Evolutionary conservation across 2,329 filamentous ascomycete species (phyloP).

Genomic region (Microsporum canis): DNA sequence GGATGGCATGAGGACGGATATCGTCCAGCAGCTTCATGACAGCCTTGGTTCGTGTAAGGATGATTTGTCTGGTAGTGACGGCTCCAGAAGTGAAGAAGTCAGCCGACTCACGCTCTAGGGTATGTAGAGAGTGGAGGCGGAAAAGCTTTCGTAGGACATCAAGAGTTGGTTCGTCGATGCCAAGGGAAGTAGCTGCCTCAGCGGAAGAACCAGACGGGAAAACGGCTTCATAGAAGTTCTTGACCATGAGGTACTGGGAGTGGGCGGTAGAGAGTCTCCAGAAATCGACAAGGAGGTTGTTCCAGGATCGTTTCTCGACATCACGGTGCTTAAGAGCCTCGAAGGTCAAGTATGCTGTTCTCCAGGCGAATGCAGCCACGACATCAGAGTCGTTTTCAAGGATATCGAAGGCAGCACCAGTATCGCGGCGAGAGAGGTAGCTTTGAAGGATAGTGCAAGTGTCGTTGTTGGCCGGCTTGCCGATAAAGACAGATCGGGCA

Average conservation of each 20-base stretch:
- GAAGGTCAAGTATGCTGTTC: slow-evolving; percentile 61
- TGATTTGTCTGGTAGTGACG: slow-evolving; percentile 60
- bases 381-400: slow-evolving; percentile 59
- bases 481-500: slow-evolving; percentile 56
- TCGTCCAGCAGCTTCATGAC: slow-evolving; percentile 61
- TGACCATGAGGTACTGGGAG: slow-evolving; percentile 66
- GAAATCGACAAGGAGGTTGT: slow-evolving; percentile 65
- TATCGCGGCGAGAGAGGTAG: slow-evolving; percentile 55
- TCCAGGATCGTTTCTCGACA: slow-evolving; percentile 65
- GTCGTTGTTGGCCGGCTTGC: slow-evolving; percentile 54
- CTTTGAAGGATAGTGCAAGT: slow-evolving; percentile 54
- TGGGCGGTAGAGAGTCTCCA: slow-evolving; percentile 64
- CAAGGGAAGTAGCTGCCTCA: slow-evolving; percentile 39
- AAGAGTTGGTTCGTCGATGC: slow-evolving; percentile 43
- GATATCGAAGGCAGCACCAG: slow-evolving; percentile 62
- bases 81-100: slow-evolving; percentile 63
- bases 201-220: slow-evolving; percentile 35
- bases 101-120: slow-evolving; percentile 55
- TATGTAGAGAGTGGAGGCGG: slow-evolving; percentile 54
- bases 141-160: slow-evolving; percentile 54
- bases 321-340: slow-evolving; percentile 64
- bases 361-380: slow-evolving; percentile 64
- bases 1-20: slow-evolving; percentile 60
- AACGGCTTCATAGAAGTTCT: slow-evolving; percentile 64
- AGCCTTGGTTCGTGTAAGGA: slow-evolving; percentile 53